phyloP scores from a whole-genome alignment of 768 basidiomycete species.

The Xerocomus potaroensis region DNA sequence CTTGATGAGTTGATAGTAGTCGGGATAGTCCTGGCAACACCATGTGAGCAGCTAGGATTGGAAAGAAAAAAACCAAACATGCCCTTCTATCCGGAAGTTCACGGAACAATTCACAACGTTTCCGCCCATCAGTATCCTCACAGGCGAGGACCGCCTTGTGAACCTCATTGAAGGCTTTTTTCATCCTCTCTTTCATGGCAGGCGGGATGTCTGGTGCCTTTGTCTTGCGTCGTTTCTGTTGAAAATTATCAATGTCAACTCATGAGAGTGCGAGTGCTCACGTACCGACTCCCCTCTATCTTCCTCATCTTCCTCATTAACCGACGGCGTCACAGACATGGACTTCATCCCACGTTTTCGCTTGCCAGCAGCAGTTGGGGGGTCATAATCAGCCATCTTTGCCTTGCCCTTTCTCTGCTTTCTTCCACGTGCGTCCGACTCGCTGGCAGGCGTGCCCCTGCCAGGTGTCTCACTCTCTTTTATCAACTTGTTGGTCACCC shows the following conservation, averaged over 20 bases:
- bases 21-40: conserved; percentile 70
- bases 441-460: conserved; percentile 61
- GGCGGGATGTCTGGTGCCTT: conserved; percentile 56
- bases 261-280: conserved; percentile 8
- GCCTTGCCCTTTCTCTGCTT: conserved; percentile 57
- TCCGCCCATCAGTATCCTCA: conserved; percentile 69
- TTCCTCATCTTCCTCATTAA: conserved; percentile 72
- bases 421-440: conserved; percentile 51
- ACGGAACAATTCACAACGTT: conserved; percentile 82
- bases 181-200: conserved; percentile 69
- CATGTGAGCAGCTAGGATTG: conserved; percentile 11
- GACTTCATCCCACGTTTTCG: conserved; percentile 73
- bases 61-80: conserved; percentile 15
- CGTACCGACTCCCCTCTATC: conserved; percentile 67
- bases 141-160: conserved; percentile 69
- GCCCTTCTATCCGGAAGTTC: conserved; percentile 81
- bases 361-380: conserved; percentile 47
- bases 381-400: conserved; percentile 53
- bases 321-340: conserved; percentile 71
- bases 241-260: conserved; percentile 1
- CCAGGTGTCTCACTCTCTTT: conserved; percentile 58
- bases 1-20: conserved; percentile 87
- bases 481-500: conserved; percentile 53
- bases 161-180: conserved; percentile 76
- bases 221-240: conserved; percentile 83